Base-by-base conservation (phyloP, 139 green algal genomes). In the Volvox africanus region DNA sequence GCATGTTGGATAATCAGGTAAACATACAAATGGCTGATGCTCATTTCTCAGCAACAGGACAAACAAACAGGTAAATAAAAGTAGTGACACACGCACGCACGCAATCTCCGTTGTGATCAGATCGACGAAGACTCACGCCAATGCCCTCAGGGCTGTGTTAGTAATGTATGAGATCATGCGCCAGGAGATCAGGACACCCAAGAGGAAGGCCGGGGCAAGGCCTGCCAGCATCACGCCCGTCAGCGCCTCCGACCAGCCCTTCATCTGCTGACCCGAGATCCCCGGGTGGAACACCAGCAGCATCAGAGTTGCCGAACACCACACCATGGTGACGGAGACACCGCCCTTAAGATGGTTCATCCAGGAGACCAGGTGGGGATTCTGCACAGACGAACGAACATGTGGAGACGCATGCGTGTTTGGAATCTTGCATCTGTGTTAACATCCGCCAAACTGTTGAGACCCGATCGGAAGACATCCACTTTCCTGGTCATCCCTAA, bases 211-310 rank as follows among this genome's bases (percentile, higher is more conserved):
- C 13, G 86, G 86, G 5, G 12, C 86, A 32, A 85, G 30, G 9
- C 86, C 86, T 30, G 32, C 44, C 55, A 65, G 20, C 50, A 91
- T 62, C 11, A 36, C 13, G 0, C 75, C 9, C 0, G 86, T 91
- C 55, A 85, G 76, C 13, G 22, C 11, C 12, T 32, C 24, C 0
- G 82, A 18, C 68, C 83, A 89, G 11, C 69, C 3, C 26, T 68
- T 50, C 1, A 17, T 18, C 0, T 69, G 36, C 11, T n/a, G 9
- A 16, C 1, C 20, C 26, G 32, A 19, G 5, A 81, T 37, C 11
- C 83, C 83, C 5, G 82, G 82, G 16, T 44, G 16, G 35, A 81
- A 89, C 83, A 89, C 83, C 36, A 89, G 83, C 83, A 89, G 68
- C 35, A 80, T 18, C 0, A 89, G 83, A 20, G 37, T 20, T 1